phyloP scores from a whole-genome alignment of 768 basidiomycete genomes.

The Lactarius tabidus region DNA sequence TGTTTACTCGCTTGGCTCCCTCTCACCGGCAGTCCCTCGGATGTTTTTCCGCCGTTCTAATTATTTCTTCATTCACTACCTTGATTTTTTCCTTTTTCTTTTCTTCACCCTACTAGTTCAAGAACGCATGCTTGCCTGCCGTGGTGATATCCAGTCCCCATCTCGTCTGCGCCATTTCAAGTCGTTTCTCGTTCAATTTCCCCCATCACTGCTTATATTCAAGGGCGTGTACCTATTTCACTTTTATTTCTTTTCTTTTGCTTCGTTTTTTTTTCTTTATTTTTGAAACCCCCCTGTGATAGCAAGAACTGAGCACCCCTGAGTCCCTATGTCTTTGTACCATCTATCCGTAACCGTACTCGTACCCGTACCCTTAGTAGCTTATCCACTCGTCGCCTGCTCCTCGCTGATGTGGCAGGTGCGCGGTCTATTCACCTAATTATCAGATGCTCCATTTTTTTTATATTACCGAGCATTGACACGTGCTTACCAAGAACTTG shows the following conservation, averaged over 20 bases:
- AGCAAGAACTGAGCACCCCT: conserved; percentile 16
- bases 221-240: conserved; percentile 9
- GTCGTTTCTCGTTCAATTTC: background rate
- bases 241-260: background rate
- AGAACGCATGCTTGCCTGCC: conserved; percentile 8
- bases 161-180: conserved; percentile 19
- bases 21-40: conserved; percentile 5
- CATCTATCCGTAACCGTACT: conserved; percentile 20
- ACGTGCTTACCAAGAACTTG: background rate
- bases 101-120: background rate
- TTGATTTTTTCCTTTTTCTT: background rate
- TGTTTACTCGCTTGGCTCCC: background rate
- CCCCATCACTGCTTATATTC: background rate
- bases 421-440: conserved; percentile 22
- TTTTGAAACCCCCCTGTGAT: conserved; percentile 6
- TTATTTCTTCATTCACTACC: background rate
- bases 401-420: conserved; percentile 4
- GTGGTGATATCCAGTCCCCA: conserved; percentile 20
- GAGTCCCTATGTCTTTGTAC: conserved; percentile 18
- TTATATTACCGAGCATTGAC: background rate
- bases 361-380: conserved; percentile 22
- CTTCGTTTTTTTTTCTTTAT: background rate
- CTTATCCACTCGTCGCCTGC: conserved; percentile 15
- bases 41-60: background rate
- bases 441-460: conserved; percentile 21